A percentile compares a stretch with the other conserved stretches of the same genome.
Conservation (phyloP, 2,329 filamentous ascomycete genomes). For the Fusarium lyarnte region DNA sequence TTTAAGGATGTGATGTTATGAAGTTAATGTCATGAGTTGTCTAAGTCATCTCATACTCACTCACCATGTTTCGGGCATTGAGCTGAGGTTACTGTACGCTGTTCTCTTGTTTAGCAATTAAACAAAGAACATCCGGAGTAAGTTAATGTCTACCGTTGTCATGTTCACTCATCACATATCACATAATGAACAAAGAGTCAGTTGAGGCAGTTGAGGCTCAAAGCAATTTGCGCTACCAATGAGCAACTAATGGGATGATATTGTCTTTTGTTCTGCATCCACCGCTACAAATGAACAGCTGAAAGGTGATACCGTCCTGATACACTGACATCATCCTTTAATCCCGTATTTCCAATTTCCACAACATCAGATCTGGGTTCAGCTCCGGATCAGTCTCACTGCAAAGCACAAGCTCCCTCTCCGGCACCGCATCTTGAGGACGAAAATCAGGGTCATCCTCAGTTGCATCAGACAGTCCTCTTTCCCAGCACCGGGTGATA, state of each 20-base stretch:
- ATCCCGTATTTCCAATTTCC: too few relatives aligned
- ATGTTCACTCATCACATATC: not conserved
- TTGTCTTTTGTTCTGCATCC: not conserved
- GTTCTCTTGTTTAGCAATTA: not conserved
- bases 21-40: not conserved
- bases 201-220: not conserved
- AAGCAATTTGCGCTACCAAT: not conserved
- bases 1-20: not conserved
- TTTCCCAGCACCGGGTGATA: not conserved
- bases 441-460: too few relatives aligned
- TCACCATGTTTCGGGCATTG: too few relatives aligned
- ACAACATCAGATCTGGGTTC: not conserved
- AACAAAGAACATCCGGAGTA: not conserved
- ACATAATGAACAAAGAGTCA: not conserved
- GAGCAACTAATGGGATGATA: not conserved
- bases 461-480: not conserved
- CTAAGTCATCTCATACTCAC: not conserved
- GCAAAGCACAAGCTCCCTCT: not conserved
- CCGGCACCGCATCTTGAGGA: too few relatives aligned
- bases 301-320: not conserved
- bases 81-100: not conserved
- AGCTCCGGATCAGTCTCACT: not conserved
- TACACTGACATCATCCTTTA: rapidly evolving
- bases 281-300: not conserved
- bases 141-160: not conserved